These are phyloP conservation scores for Tulasnella sp. DNA, from an alignment of 768 basidiomycete genomes.

Conservation along the genomic window DNA sequence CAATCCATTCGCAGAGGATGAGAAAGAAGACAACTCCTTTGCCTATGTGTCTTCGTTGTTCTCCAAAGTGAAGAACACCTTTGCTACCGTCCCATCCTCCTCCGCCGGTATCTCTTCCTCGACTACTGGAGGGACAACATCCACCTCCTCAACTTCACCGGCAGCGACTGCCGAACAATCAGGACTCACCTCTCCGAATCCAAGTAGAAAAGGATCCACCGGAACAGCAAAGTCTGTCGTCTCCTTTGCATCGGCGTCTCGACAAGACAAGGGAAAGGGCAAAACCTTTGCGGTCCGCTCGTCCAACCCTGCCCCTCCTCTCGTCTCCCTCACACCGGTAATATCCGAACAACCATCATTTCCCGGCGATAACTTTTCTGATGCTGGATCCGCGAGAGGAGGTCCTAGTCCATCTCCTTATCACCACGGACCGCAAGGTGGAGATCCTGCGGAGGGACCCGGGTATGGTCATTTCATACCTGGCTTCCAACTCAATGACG, in stretches of 20 bases:
- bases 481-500: slow-evolving; percentile 88
- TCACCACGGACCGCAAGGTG: slow-evolving; percentile 46
- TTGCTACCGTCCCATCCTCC: slow-evolving; percentile 41
- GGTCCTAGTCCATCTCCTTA: slow-evolving; percentile 18
- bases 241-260: not conserved
- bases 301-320: slow-evolving; percentile 58
- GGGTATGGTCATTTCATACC: slow-evolving; percentile 69
- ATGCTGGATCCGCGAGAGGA: slow-evolving; percentile 20
- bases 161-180: slow-evolving; percentile 4
- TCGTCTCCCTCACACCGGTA: slow-evolving; percentile 81
- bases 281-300: slow-evolving; percentile 28
- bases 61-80: slow-evolving; percentile 74
- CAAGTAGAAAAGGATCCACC: not conserved
- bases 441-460: slow-evolving; percentile 47
- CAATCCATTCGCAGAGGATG: slow-evolving; percentile 89
- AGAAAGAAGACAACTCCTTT: slow-evolving; percentile 82
- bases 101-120: not conserved
- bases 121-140: not conserved
- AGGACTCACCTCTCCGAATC: not conserved
- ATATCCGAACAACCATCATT: slow-evolving; percentile 74
- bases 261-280: slow-evolving; percentile 27
- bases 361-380: slow-evolving; percentile 53
- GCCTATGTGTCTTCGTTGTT: slow-evolving; percentile 76
- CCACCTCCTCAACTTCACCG: not conserved
- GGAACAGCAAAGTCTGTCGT: not conserved